Conservation (phyloP, 306 rosid species). For the Aeschynomene evenia region DNA sequence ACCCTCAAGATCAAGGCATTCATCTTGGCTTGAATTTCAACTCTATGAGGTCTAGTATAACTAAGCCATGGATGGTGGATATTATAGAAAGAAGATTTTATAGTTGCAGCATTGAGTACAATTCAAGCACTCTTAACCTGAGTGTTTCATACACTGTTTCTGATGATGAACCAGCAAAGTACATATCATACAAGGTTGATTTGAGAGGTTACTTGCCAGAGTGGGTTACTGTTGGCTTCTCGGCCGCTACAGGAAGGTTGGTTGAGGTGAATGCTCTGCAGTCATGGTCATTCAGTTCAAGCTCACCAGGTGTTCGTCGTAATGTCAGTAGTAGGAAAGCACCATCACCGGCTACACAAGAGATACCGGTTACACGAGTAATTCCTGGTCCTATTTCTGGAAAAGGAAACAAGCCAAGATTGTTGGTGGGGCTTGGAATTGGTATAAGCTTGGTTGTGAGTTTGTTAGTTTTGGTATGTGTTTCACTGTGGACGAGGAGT, state of each 20-base stretch:
- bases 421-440: slow-evolving; percentile 30
- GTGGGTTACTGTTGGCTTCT: slow-evolving; percentile 40
- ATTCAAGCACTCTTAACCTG: slow-evolving; percentile 29
- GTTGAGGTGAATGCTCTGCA: slow-evolving; percentile 29
- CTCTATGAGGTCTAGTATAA: slow-evolving; percentile 31
- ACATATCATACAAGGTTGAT: slow-evolving; percentile 25
- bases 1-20: background rate
- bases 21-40: slow-evolving; percentile 52
- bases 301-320: background rate
- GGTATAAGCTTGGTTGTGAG: background rate
- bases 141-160: slow-evolving; percentile 27
- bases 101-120: slow-evolving; percentile 38
- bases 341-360: background rate
- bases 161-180: background rate
- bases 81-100: slow-evolving; percentile 9
- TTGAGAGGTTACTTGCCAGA: slow-evolving; percentile 36
- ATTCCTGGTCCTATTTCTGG: background rate
- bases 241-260: slow-evolving; percentile 37
- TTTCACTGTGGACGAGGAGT: slow-evolving; percentile 18
- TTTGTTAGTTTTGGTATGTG: slow-evolving; percentile 7
- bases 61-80: slow-evolving; percentile 11
- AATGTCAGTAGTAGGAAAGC: background rate
- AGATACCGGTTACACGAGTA: too few species aligned
- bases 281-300: slow-evolving; percentile 43
- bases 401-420: background rate